Base-by-base conservation (phyloP, 2,329 filamentous ascomycete genomes). In the Talaromyces sp. region DNA sequence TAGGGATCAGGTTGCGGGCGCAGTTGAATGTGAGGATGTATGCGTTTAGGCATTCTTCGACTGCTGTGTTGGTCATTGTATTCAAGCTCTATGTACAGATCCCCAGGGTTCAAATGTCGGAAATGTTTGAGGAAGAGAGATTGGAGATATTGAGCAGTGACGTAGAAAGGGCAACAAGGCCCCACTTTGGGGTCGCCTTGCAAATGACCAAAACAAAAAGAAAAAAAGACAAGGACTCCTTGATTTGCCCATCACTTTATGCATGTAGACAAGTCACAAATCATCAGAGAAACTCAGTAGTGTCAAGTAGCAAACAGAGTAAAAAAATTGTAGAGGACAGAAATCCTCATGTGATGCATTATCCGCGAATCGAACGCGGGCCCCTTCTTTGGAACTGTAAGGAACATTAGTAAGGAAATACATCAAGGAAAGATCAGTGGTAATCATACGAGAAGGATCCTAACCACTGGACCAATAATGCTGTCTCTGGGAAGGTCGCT, bases 11-110 rank as follows among this genome's bases (percentile, higher is more conserved):
- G 63, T 84, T 84, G 70, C 91, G 91, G 36, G 86, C 94, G 73
- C 92, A 96, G 76, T 98, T 98, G 82, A 95, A 97, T 11, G 93
- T 96, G 63, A 97, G 78, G 68, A 96, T 85, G 72, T 96, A 89
- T 64, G 93, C 79, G 72, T 89, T 87, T 64, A 96, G 82, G 25
- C 51, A 34, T 34, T 63, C n/a, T 38, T 63, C 29, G 13, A 15
- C 11, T 1, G 38, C n/a, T 47, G 25, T 29, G 22, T 27, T 43
- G 1, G 13, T n/a, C 56, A 59, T 59, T 29, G 13, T 15, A 7
- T 25, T 5, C n/a, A 25, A 25, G 53, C 54, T 40, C 31, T 40
- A 58, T 19, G 54, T 19, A 25, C 19, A 49, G 45, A 49, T 25
- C 19, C 45, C 17, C 22, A 2, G 22, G 15, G 5, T 15, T n/a